Base-by-base conservation (phyloP, 257 asterid genomes). In the Solanum commersonii region DNA sequence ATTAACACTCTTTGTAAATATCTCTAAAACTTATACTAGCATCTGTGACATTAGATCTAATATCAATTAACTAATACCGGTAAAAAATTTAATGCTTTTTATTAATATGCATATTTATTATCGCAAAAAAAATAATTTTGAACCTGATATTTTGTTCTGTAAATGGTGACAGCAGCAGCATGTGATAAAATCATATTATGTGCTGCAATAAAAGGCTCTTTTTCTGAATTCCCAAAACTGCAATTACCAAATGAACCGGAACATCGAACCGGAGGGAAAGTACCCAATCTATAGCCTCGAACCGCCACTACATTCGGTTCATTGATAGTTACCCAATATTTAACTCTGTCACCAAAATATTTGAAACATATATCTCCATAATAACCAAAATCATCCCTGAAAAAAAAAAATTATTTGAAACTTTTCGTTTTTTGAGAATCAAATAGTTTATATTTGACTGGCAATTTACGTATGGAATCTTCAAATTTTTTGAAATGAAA, bases 261-360 rank as follows among this genome's bases (percentile, higher is more conserved):
- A 56, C 91, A 91, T 87, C 90, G 90, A 72, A 34, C 78, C 12
- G 93, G 92, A 14, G 93, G 92, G 88, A 91, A 90, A 22, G 87
- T 70, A 38, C 98, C 96, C 0, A 89, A 90, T 83, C 94, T 87
- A 84, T 94, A 94, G 56, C 93, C 96, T 5, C 91, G 90, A 87
- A 93, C 91, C n/a, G 93, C 94, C 73, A 89, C 86, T 77, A 91
- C 13, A 59, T 91, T 91, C 37, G 92, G 91, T 84, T 91, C 92
- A 65, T 89, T 87, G 25, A 88, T 87, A 38, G 93, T 90, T 23
- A 88, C 87, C 92, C 93, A 91, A 25, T 90, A 68, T 87, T 91
- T 90, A 8, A 91, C 93, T 77, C 91, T 84, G 49, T 90, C 86
- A 5, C 93, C 93, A 71, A 90, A 90, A 88, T 87, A 87, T 49